Conservation (phyloP, 352 stramenopile genomes). For the Vaucheria bursata region DNA sequence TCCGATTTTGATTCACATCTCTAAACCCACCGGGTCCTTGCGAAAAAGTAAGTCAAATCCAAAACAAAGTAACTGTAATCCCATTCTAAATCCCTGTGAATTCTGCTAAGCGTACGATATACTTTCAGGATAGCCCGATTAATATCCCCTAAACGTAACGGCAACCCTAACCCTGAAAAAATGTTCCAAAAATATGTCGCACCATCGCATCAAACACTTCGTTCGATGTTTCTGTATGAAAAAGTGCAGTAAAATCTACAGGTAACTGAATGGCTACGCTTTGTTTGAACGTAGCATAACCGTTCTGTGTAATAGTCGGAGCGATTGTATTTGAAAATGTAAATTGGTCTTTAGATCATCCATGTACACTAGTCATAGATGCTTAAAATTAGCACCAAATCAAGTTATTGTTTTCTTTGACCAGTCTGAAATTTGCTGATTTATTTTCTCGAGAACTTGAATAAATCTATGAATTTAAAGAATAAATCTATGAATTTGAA, state of each 20-base stretch:
- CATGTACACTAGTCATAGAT: conserved; percentile 60
- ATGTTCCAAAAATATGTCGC: conserved; percentile 63
- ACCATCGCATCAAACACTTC: conserved; percentile 60
- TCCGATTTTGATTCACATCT: conserved; percentile 66
- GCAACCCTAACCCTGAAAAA: conserved; percentile 60
- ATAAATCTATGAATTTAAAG: no score
- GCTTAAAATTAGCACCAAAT: conserved; percentile 57
- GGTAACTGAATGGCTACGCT: conserved; percentile 54
- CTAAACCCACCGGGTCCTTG: conserved; percentile 62
- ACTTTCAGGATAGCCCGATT: conserved; percentile 55
- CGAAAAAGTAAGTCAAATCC: conserved; percentile 59
- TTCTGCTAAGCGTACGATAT: conserved; percentile 63
- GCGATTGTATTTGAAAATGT: conserved; percentile 47
- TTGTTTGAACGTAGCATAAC: conserved; percentile 57
- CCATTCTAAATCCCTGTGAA: conserved; percentile 66
- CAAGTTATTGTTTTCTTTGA: no score
- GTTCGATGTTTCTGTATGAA: conserved; percentile 57
- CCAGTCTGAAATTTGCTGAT: no score
- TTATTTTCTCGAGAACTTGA: no score
- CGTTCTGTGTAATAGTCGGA: conserved; percentile 44
- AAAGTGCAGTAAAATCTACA: conserved; percentile 56
- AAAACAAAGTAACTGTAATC: conserved; percentile 68
- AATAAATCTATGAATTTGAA: no score
- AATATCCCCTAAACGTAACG: conserved; percentile 54
- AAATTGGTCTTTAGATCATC: conserved; percentile 55